Percentiles rank a stretch among this genome's conserved stretches.
phyloP scores from a whole-genome alignment of 1,139 yeast species.

The Hyphopichia khmerensis region DNA sequence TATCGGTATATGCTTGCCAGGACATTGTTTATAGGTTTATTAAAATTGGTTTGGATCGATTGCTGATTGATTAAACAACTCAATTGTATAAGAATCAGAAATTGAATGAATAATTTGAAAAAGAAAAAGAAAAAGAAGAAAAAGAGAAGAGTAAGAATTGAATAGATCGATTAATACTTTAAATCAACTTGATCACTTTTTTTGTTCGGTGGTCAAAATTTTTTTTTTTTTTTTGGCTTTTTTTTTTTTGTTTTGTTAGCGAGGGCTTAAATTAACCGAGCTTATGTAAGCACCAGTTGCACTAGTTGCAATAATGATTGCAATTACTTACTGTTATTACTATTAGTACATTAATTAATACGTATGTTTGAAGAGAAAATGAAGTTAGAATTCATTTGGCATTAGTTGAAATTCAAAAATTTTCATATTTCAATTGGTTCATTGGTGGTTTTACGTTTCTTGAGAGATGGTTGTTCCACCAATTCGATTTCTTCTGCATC shows the following conservation, averaged over 20 bases:
- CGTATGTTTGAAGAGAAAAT: too few species aligned
- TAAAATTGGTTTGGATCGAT: background rate
- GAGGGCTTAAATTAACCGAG: background rate
- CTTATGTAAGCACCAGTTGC: background rate
- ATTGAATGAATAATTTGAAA: background rate
- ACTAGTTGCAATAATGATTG: too few species aligned
- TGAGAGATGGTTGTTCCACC: constrained; percentile 15
- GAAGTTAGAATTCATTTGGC: too few species aligned
- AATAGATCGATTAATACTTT: background rate
- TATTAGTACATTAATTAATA: too few species aligned
- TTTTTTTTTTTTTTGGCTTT: background rate
- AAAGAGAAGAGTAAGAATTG: background rate
- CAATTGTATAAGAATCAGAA: background rate
- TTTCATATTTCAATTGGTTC: background rate
- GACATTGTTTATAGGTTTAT: constrained; percentile 26
- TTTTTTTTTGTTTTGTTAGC: background rate
- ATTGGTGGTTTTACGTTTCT: constrained; percentile 14
- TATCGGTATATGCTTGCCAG: constrained; percentile 87
- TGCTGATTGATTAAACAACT: background rate
- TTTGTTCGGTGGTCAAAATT: background rate
- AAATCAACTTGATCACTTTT: background rate
- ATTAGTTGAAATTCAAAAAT: too few species aligned
- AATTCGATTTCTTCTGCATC: background rate
- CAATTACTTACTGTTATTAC: too few species aligned
- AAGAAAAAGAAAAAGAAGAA: constrained; percentile 1